phyloP scores from a whole-genome alignment of 306 rosid genomes.

The Gleditsia sinensis region DNA sequence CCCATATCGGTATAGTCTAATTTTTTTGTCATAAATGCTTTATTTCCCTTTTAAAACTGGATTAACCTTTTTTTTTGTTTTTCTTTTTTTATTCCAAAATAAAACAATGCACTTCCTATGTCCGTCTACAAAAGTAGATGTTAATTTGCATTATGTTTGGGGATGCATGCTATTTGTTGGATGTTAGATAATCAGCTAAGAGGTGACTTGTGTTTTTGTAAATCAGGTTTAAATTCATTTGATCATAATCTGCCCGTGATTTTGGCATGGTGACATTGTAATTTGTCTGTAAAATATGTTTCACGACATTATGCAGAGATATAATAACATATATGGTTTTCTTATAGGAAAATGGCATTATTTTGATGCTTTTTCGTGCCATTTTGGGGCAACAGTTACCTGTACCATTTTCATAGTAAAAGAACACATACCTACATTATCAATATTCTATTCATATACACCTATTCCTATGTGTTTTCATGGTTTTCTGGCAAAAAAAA shows the following conservation, averaged over 20 bases:
- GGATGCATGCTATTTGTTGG: slow-evolving; percentile 1
- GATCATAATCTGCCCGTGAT: neutral
- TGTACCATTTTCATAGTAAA: neutral
- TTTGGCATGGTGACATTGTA: neutral
- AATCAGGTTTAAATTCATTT: too few species aligned
- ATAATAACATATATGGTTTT: slow-evolving; percentile 30
- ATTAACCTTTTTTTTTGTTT: slow-evolving; percentile 6
- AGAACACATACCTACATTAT: neutral
- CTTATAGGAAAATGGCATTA: neutral
- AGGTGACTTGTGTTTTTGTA: neutral
- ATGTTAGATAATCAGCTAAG: neutral
- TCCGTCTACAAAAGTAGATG: neutral
- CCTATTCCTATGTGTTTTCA: neutral
- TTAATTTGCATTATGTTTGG: neutral
- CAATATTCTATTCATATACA: neutral
- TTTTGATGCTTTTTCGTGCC: too few species aligned
- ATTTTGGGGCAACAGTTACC: neutral
- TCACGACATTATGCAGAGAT: slow-evolving; percentile 36
- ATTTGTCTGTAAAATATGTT: neutral
- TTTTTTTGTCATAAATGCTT: neutral
- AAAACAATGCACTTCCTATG: slow-evolving; percentile 16
- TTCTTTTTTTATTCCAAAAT: too few species aligned
- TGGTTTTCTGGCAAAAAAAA: neutral
- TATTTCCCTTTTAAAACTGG: neutral
- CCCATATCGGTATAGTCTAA: slow-evolving; percentile 72